Evolutionary conservation across 2,329 filamentous ascomycete species (phyloP).

Genomic region (Coniochaeta sp.): DNA sequence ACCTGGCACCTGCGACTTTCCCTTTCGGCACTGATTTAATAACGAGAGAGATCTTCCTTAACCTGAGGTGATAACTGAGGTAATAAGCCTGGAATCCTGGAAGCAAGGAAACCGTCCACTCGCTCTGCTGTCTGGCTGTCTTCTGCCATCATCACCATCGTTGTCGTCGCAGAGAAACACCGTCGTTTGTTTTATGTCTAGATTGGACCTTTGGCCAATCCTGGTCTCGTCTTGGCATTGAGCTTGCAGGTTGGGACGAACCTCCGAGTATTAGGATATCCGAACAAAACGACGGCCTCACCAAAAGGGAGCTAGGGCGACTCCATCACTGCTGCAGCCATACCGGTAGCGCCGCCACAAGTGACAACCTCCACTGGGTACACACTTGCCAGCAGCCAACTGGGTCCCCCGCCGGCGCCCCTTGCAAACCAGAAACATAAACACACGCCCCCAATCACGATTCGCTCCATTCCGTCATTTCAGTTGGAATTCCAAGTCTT

Average conservation of each 20-base stretch:
- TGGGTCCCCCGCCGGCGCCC: not conserved
- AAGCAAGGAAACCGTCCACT: too few relatives aligned
- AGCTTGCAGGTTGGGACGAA: not conserved
- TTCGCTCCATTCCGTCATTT: slow-evolving; percentile 2
- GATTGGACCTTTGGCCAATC: not conserved
- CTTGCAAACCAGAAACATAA: slow-evolving; percentile 3
- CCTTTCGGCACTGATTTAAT: not conserved
- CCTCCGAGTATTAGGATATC: not conserved
- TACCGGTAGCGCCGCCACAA: not conserved
- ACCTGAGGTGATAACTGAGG: not conserved
- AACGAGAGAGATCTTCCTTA: not conserved
- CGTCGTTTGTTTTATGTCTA: not conserved
- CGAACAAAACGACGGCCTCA: not conserved
- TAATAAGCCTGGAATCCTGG: too few relatives aligned
- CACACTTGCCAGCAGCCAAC: too few relatives aligned
- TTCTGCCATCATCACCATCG: not conserved
- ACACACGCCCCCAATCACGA: slow-evolving; percentile 2
- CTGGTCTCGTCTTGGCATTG: not conserved
- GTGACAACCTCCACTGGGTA: not conserved
- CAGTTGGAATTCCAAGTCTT: not conserved
- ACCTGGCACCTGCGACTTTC: not conserved
- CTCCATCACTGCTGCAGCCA: not conserved
- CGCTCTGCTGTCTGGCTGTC: not conserved
- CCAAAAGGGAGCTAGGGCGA: not conserved
- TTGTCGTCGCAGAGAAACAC: not conserved